These are phyloP conservation scores for Yamadazyma membranifaciens DNA, from an alignment of 1,139 yeast genomes.

Conservation along the genomic window DNA sequence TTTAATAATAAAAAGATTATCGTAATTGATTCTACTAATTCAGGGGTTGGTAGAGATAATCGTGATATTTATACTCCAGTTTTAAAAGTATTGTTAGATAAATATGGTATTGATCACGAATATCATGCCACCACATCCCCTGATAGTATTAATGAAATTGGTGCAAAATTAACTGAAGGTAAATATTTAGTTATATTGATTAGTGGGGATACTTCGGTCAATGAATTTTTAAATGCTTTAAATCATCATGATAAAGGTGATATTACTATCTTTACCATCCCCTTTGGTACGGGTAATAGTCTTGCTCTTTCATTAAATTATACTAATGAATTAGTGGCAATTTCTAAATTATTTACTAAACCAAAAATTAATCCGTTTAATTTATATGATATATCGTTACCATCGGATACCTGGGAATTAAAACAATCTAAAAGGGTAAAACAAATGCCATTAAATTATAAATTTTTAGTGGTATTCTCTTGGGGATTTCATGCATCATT, in stretches of 20 bases:
- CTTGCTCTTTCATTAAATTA: slow-evolving; percentile 62
- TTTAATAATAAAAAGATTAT: slow-evolving; percentile 5
- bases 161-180: slow-evolving; percentile 20
- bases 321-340: slow-evolving; percentile 31
- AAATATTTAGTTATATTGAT: slow-evolving; percentile 53
- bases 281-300: slow-evolving; percentile 89
- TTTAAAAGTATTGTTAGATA: slow-evolving; percentile 44
- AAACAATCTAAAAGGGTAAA: slow-evolving; percentile 20
- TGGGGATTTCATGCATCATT: slow-evolving; percentile 87
- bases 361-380: slow-evolving; percentile 43
- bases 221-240: slow-evolving; percentile 68
- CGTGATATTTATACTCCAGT: slow-evolving; percentile 42
- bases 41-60: slow-evolving; percentile 53
- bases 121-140: slow-evolving; percentile 40
- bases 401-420: slow-evolving; percentile 38
- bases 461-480: slow-evolving; percentile 68
- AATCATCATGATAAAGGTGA: slow-evolving; percentile 8
- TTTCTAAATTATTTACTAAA: slow-evolving; percentile 37
- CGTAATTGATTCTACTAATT: slow-evolving; percentile 52
- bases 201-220: slow-evolving; percentile 85
- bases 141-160: slow-evolving; percentile 33
- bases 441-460: slow-evolving; percentile 21
- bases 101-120: slow-evolving; percentile 31
- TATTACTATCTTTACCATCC: slow-evolving; percentile 50
- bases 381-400: slow-evolving; percentile 54